Percentiles rank a stretch among this genome's conserved stretches.
Conservation (phyloP, 108 stramenopile genomes). For the Cafeteria roenbergensis region DNA sequence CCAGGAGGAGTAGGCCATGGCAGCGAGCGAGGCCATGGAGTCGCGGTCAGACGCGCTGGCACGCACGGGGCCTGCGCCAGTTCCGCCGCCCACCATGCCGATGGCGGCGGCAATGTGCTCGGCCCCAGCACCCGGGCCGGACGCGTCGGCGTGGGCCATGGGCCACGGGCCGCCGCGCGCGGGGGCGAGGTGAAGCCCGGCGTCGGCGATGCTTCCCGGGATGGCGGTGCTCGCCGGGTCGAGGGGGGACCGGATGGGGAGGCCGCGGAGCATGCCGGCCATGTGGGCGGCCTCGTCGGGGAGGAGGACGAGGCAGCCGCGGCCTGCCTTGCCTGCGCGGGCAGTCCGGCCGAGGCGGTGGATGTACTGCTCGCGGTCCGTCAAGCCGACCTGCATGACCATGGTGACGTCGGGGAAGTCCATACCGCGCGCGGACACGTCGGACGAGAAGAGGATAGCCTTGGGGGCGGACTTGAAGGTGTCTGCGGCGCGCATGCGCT, state of each 20-base stretch:
- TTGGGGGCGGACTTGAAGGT: conserved; percentile 43
- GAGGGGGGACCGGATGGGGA: too few species aligned
- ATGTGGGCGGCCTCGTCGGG: conserved; percentile 20
- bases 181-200: too few species aligned
- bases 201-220: background rate
- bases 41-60: too few species aligned
- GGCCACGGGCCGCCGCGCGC: too few species aligned
- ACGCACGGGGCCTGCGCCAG: too few species aligned
- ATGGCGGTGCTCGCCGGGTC: background rate
- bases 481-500: conserved; percentile 51
- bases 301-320: conserved; percentile 36
- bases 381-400: conserved; percentile 64
- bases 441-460: conserved; percentile 65
- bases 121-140: background rate
- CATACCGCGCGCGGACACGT: conserved; percentile 75
- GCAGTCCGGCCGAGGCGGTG: conserved; percentile 91
- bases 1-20: conserved; percentile 54
- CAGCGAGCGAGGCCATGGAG: too few species aligned
- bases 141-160: background rate
- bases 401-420: conserved; percentile 67
- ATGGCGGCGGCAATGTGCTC: too few species aligned
- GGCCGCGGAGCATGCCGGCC: conserved; percentile 12
- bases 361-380: conserved; percentile 68
- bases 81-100: too few species aligned
- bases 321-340: conserved; percentile 54